phyloP scores from a whole-genome alignment of 345 rosid species.

The Turnera subulata region DNA sequence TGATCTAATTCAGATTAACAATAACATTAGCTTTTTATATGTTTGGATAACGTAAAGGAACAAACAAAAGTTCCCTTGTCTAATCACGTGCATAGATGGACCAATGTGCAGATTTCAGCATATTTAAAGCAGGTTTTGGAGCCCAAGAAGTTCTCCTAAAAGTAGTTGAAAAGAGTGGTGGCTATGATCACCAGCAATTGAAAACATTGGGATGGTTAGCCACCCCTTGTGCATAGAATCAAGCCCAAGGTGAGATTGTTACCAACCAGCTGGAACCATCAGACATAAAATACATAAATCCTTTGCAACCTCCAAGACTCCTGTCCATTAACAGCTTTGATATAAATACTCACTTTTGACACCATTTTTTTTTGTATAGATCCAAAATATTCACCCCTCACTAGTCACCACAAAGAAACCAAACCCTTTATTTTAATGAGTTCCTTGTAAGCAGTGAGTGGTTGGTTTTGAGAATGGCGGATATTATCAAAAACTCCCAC shows the following conservation, averaged over 20 bases:
- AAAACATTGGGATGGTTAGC: conserved; percentile 23
- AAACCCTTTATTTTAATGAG: conserved; percentile 16
- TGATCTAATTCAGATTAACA: not conserved
- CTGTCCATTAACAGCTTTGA: conserved; percentile 29
- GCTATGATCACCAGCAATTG: conserved; percentile 15
- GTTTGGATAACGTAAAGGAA: not conserved
- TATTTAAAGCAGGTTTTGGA: conserved; percentile 18
- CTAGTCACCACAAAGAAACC: conserved; percentile 1
- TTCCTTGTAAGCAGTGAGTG: conserved; percentile 17
- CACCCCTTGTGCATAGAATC: conserved; percentile 21
- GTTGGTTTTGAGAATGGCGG: conserved; percentile 37
- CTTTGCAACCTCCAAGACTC: conserved; percentile 47
- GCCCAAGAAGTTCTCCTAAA: conserved; percentile 17
- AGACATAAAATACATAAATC: conserved; percentile 13
- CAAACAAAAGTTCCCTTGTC: not conserved
- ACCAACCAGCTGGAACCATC: conserved; percentile 24
- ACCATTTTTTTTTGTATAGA: conserved; percentile 32
- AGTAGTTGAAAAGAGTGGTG: conserved; percentile 13
- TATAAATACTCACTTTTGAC: conserved; percentile 5
- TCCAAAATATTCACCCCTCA: conserved; percentile 46
- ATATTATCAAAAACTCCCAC: conserved; percentile 28
- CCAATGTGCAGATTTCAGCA: conserved; percentile 11
- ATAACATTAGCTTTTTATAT: not conserved
- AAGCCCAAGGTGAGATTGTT: conserved; percentile 26
- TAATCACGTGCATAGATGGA: conserved; percentile 19